These are phyloP conservation scores for Chrysochromulina parva DNA, from an alignment of 78 protist genomes.

Conservation along the genomic window DNA sequence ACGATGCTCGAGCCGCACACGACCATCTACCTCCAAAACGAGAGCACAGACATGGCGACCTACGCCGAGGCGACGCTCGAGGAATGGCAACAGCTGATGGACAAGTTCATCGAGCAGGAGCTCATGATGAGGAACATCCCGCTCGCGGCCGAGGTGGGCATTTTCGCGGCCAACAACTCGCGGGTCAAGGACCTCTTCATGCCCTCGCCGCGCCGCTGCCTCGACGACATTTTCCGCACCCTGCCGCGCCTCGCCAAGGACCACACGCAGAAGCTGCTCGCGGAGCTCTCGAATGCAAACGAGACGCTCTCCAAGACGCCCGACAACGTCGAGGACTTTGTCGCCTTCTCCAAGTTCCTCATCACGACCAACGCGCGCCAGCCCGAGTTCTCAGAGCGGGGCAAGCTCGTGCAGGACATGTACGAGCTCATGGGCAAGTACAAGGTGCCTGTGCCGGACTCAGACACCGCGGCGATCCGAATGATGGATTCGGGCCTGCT, in stretches of 20 bases:
- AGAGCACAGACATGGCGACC: not conserved
- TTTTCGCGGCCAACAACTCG: not conserved
- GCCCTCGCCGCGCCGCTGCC: conserved; percentile 43
- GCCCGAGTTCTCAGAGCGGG: not conserved
- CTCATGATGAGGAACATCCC: not conserved
- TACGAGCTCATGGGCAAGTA: conserved; percentile 41
- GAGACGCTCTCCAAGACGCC: not conserved
- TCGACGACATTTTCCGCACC: not conserved
- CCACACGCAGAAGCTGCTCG: not conserved
- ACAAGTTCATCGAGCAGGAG: not conserved
- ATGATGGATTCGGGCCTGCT: conserved; percentile 11
- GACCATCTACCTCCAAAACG: conserved; percentile 21
- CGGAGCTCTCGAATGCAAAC: not conserved
- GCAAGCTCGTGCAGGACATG: not conserved
- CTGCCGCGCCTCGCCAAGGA: conserved; percentile 45
- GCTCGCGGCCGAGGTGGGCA: not conserved
- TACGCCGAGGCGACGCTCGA: not conserved
- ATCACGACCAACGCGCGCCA: not conserved
- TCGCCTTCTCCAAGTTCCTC: conserved; percentile 5
- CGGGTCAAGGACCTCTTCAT: not conserved
- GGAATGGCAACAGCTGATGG: conserved; percentile 4
- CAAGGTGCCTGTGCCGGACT: not conserved
- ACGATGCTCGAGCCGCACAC: conserved; percentile 38
- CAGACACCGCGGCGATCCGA: not conserved
- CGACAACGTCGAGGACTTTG: conserved; percentile 38